phyloP scores from a whole-genome alignment of 2,329 filamentous ascomycete genomes.

The Pseudophaeomoniella oleicola region DNA sequence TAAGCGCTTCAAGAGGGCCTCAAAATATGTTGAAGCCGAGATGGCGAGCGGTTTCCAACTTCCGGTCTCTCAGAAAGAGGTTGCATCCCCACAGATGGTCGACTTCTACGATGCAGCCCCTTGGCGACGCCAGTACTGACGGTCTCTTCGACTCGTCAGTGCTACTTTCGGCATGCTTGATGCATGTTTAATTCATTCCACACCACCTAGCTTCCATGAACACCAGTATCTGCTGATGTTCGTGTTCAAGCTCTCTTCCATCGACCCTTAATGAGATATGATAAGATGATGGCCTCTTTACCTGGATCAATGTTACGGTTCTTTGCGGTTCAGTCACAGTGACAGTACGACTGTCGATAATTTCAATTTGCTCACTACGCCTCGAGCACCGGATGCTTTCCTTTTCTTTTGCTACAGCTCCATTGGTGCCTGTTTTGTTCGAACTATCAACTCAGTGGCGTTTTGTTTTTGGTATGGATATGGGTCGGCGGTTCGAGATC shows the following conservation, averaged over 20 bases:
- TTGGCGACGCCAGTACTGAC: too few relatives aligned
- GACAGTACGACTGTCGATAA: too few relatives aligned
- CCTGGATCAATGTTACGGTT: neutral
- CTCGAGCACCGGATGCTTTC: too few relatives aligned
- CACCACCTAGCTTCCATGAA: neutral
- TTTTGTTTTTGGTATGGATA: too few relatives aligned
- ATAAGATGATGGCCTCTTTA: neutral
- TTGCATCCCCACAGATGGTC: neutral
- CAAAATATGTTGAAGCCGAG: slow-evolving; percentile 63
- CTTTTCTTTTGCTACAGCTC: too few relatives aligned
- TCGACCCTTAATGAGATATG: neutral
- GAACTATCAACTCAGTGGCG: too few relatives aligned
- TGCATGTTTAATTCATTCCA: too few relatives aligned
- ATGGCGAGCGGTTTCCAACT: slow-evolving; percentile 47
- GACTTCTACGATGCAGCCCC: neutral
- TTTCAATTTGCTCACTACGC: too few relatives aligned
- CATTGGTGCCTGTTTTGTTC: too few relatives aligned
- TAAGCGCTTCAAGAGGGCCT: slow-evolving; percentile 72
- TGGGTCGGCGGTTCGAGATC: too few relatives aligned
- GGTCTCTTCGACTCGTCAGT: too few relatives aligned
- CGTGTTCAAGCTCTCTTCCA: neutral
- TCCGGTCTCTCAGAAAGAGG: slow-evolving; percentile 3
- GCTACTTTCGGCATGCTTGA: too few relatives aligned
- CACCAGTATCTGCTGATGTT: neutral
- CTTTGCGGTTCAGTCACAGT: neutral